Conservation (phyloP, 108 stramenopile genomes). For the Skeletonema menzelii region DNA sequence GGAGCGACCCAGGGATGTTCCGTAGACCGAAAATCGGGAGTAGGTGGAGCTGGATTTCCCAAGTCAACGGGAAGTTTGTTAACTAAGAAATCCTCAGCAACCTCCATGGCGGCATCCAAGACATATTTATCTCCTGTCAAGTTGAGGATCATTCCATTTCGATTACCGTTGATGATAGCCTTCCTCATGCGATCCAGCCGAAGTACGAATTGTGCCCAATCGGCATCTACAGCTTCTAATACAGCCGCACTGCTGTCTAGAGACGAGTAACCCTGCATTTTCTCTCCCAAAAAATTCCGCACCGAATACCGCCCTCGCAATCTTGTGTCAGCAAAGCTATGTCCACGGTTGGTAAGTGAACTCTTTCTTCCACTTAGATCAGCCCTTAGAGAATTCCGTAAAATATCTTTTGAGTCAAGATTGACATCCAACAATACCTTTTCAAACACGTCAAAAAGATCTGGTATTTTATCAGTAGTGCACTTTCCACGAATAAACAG, state of each 20-base stretch:
- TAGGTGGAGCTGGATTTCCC: slow-evolving; percentile 38
- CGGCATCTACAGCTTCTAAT: slow-evolving; percentile 66
- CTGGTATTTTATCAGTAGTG: slow-evolving; percentile 57
- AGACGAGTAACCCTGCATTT: slow-evolving; percentile 76
- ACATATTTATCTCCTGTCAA: slow-evolving; percentile 80
- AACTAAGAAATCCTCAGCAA: slow-evolving; percentile 56
- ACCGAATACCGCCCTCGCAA: slow-evolving; percentile 53
- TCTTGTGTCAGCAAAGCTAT: slow-evolving; percentile 32
- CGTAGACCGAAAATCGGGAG: slow-evolving; percentile 53
- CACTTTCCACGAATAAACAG: slow-evolving; percentile 69
- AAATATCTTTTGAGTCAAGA: slow-evolving; percentile 31
- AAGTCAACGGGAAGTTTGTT: slow-evolving; percentile 39
- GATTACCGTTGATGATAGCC: slow-evolving; percentile 58
- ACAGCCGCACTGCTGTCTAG: slow-evolving; percentile 52
- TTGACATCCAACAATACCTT: slow-evolving; percentile 56
- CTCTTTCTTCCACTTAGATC: slow-evolving; percentile 41
- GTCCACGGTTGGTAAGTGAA: slow-evolving; percentile 31
- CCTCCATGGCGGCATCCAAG: slow-evolving; percentile 41
- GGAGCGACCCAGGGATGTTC: slow-evolving; percentile 70
- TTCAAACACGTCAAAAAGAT: slow-evolving; percentile 71
- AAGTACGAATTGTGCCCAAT: slow-evolving; percentile 61
- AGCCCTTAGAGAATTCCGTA: slow-evolving; percentile 37
- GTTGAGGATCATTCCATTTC: slow-evolving; percentile 78
- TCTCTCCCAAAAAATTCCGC: slow-evolving; percentile 70
- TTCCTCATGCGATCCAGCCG: slow-evolving; percentile 45